Conservation (phyloP, 345 rosid species). For the Trapa incisa region DNA sequence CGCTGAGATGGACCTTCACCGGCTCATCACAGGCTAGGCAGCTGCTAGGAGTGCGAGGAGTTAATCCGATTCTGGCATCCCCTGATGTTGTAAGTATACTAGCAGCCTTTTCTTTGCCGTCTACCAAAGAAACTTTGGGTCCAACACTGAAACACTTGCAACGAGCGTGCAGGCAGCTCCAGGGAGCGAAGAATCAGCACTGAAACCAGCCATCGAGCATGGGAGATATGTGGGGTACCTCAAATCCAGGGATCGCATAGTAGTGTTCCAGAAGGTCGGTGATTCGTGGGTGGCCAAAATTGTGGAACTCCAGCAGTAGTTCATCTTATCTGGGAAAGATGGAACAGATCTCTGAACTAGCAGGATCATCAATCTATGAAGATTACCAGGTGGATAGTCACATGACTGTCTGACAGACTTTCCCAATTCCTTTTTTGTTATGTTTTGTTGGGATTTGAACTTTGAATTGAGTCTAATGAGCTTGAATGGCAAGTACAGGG, state of each 20-base stretch:
- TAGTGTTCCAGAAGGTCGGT: constrained; percentile 16
- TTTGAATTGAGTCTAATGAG: too few relatives aligned
- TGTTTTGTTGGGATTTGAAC: too few relatives aligned
- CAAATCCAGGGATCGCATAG: constrained; percentile 11
- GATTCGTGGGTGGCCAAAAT: constrained; percentile 17
- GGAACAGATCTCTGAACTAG: neutral
- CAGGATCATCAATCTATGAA: neutral
- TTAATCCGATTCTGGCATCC: constrained; percentile 14
- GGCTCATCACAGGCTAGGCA: constrained; percentile 17
- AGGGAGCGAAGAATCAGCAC: constrained; percentile 11
- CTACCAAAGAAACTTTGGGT: neutral
- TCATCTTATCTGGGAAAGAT: neutral
- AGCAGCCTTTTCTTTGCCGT: neutral
- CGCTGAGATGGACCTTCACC: constrained; percentile 14
- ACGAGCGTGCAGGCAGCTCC: neutral
- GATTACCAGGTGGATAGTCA: neutral
- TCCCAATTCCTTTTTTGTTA: neutral
- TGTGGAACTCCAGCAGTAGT: constrained; percentile 8
- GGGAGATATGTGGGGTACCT: constrained; percentile 12
- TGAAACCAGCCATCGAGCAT: constrained; percentile 14
- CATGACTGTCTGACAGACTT: constrained; percentile 13
- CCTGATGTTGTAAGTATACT: constrained; percentile 10
- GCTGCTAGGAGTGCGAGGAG: constrained; percentile 20
- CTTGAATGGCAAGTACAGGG: neutral
- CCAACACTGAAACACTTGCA: neutral